Evolutionary conservation across 768 basidiomycete genomes (phyloP).

Genomic region (Phylloporus arenicola): DNA sequence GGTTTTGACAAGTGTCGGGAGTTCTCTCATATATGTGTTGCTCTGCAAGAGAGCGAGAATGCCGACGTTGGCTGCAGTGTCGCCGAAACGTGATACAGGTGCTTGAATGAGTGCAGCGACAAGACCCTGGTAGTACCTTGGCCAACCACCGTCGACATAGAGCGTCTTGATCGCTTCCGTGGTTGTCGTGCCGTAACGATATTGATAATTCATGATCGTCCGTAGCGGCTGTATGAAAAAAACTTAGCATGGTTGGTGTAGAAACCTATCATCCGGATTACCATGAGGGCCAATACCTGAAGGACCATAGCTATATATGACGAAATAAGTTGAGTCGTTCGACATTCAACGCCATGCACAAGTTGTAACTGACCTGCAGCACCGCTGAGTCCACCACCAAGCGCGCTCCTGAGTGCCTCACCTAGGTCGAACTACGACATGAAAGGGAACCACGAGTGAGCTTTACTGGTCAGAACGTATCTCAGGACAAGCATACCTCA

Average conservation of each 20-base stretch:
- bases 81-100: conserved; percentile 81
- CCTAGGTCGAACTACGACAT: conserved; percentile 66
- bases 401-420: conserved; percentile 72
- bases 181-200: conserved; percentile 78
- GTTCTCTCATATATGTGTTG: conserved; percentile 60
- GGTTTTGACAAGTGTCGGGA: conserved; percentile 68
- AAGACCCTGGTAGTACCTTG: conserved; percentile 86
- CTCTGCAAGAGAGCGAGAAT: conserved; percentile 81
- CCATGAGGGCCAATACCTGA: conserved; percentile 87
- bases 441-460: conserved; percentile 36
- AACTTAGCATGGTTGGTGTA: not conserved
- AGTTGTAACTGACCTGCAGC: conserved; percentile 58
- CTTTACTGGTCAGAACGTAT: conserved; percentile 32
- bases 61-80: conserved; percentile 92
- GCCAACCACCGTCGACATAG: conserved; percentile 72
- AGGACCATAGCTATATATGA: conserved; percentile 74
- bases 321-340: not conserved
- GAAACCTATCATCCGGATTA: conserved; percentile 3
- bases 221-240: conserved; percentile 60
- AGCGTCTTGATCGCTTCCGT: conserved; percentile 61
- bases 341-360: not conserved
- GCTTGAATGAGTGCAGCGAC: conserved; percentile 82
- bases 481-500: conserved; percentile 42
- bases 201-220: conserved; percentile 98
- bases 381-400: conserved; percentile 88